Conservation (phyloP, 2,329 filamentous ascomycete species). For the Neopestalotiopsis clavispora region DNA sequence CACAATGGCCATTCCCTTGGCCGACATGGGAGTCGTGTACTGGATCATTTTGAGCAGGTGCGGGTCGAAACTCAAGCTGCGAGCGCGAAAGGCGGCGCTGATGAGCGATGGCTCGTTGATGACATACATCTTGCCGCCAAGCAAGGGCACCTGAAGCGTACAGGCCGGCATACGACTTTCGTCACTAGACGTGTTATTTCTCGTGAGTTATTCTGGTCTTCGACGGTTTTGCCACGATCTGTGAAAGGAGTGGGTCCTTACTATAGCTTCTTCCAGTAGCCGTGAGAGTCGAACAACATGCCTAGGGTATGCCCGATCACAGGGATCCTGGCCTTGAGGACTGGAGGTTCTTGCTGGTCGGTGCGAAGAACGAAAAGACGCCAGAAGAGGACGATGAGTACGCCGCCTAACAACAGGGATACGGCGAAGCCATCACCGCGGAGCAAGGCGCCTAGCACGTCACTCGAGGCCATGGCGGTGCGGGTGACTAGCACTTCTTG, state of each 20-base stretch:
- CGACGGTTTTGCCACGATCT: neutral
- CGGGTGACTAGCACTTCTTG: too few species aligned
- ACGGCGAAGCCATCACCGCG: slow-evolving; percentile 6
- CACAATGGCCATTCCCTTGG: neutral
- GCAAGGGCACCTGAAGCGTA: slow-evolving; percentile 45
- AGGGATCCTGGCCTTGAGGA: slow-evolving; percentile 45
- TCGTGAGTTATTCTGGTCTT: neutral
- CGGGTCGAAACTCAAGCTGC: slow-evolving; percentile 45
- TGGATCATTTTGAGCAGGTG: slow-evolving; percentile 17
- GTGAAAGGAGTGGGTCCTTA: slow-evolving; percentile 25
- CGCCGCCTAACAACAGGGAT: slow-evolving; percentile 1
- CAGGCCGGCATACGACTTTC: slow-evolving; percentile 39
- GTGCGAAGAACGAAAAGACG: slow-evolving; percentile 3
- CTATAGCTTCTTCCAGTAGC: slow-evolving; percentile 44
- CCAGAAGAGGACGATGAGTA: slow-evolving; percentile 5
- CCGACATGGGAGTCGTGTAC: slow-evolving; percentile 9
- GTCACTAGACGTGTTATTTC: slow-evolving; percentile 24
- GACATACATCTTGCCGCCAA: slow-evolving; percentile 49
- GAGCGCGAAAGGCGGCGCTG: slow-evolving; percentile 42
- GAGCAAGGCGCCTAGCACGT: neutral
- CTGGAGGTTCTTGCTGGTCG: slow-evolving; percentile 42
- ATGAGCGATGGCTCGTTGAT: slow-evolving; percentile 45
- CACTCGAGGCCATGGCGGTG: neutral
- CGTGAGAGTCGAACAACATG: slow-evolving; percentile 40
- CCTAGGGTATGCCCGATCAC: slow-evolving; percentile 51